These are phyloP conservation scores for Calonectria hawksworthii DNA, from an alignment of 2,329 filamentous ascomycete species.

Conservation along the genomic window DNA sequence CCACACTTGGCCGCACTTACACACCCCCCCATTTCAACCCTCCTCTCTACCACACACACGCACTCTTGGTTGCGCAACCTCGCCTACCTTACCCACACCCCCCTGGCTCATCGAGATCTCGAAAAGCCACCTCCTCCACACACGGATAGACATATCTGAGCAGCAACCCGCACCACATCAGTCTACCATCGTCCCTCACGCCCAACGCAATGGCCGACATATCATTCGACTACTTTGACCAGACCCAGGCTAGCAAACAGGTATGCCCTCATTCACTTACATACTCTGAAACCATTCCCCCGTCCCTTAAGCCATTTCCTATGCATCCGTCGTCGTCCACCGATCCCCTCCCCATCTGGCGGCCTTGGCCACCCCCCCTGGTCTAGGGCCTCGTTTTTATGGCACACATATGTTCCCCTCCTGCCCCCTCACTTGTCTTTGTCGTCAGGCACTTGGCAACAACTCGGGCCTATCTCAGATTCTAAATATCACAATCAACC, in stretches of 20 bases:
- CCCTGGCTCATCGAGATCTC: conserved; percentile 28
- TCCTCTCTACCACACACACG: not conserved
- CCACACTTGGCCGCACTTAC: conserved; percentile 28
- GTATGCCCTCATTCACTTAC: conserved; percentile 34
- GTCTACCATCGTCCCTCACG: conserved; percentile 35
- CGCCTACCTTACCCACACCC: conserved; percentile 1
- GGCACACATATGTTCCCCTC: conserved; percentile 40
- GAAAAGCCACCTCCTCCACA: conserved; percentile 21
- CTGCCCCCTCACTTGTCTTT: conserved; percentile 40
- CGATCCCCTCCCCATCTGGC: conserved; percentile 27
- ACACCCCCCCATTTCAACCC: not conserved
- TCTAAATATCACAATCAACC: conserved; percentile 28
- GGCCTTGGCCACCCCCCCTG: conserved; percentile 36
- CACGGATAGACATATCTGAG: conserved; percentile 32
- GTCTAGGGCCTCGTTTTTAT: conserved; percentile 45
- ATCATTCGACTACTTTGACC: conserved; percentile 48
- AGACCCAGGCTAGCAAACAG: conserved; percentile 44
- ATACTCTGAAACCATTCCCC: conserved; percentile 26
- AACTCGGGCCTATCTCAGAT: conserved; percentile 34
- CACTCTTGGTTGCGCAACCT: not conserved
- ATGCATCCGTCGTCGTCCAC: conserved; percentile 22
- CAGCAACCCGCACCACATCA: conserved; percentile 36
- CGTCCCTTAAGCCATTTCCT: conserved; percentile 20
- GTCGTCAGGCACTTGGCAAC: conserved; percentile 30
- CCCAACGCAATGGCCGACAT: conserved; percentile 43